phyloP scores from a whole-genome alignment of 176 grass and related monocot genomes.

The Oropetium thomaeum region DNA sequence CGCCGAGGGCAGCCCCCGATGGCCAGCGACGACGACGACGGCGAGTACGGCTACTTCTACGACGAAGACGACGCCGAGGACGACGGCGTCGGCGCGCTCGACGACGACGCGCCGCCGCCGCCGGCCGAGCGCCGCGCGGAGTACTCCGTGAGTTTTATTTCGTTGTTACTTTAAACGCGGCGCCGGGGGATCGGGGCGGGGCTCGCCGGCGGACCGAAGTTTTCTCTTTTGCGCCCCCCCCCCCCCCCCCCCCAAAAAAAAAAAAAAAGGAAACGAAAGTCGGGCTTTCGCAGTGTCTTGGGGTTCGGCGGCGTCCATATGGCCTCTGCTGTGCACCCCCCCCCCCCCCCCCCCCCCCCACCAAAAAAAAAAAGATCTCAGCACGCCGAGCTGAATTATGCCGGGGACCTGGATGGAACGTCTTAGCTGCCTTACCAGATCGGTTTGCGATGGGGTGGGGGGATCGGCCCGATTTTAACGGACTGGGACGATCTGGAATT shows the following conservation, averaged over 20 bases:
- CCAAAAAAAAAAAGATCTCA: neutral
- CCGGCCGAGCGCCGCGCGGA: conserved; percentile 2
- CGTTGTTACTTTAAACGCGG: neutral
- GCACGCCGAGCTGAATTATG: neutral
- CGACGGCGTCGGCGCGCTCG: conserved; percentile 14
- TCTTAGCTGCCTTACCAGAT: neutral
- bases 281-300: neutral
- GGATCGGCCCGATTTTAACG: neutral
- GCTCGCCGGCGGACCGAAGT: no score
- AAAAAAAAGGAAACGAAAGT: neutral
- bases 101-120: neutral
- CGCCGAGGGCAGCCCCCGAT: neutral
- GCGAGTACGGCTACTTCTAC: conserved; percentile 5
- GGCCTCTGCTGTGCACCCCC: neutral
- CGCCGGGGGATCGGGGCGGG: conserved; percentile 1
- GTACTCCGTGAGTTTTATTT: conserved; percentile 42
- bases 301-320: neutral
- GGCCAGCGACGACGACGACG: conserved; percentile 4
- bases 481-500: neutral
- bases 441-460: neutral
- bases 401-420: neutral
- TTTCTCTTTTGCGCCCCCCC: no score
- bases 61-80: conserved; percentile 33
- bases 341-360: no score
- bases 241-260: no score